phyloP scores from a whole-genome alignment of 2,329 filamentous ascomycete species.

The Lizonia empirigonia region DNA sequence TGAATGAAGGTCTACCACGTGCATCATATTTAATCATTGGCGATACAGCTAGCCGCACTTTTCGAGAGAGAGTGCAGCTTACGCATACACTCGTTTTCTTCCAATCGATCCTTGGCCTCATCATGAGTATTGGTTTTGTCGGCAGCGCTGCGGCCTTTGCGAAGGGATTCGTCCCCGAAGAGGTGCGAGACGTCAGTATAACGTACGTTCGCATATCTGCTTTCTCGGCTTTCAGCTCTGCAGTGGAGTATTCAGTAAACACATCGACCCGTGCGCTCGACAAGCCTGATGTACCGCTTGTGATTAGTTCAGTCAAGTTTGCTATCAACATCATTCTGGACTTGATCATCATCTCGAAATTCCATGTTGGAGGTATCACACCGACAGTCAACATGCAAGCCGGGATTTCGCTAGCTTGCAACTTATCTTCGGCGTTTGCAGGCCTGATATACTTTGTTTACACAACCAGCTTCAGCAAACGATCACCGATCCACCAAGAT shows the following conservation, averaged over 20 bases:
- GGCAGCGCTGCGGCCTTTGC: conserved; percentile 62
- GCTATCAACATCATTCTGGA: conserved; percentile 70
- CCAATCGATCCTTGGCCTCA: conserved; percentile 62
- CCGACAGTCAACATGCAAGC: conserved; percentile 70
- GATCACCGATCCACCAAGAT: conserved; percentile 17
- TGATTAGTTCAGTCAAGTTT: conserved; percentile 69
- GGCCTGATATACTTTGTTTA: conserved; percentile 67
- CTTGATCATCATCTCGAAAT: conserved; percentile 68
- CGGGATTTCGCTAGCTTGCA: conserved; percentile 65
- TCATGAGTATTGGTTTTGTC: conserved; percentile 66
- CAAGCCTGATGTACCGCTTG: conserved; percentile 69
- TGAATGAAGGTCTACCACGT: conserved; percentile 74
- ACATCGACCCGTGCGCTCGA: conserved; percentile 69
- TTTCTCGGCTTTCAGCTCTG: conserved; percentile 66
- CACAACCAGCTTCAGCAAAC: conserved; percentile 44
- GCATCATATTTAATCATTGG: conserved; percentile 72
- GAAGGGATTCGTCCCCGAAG: conserved; percentile 65
- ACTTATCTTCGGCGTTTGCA: conserved; percentile 36
- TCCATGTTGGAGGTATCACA: conserved; percentile 61
- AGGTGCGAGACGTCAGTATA: conserved; percentile 62
- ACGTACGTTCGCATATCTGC: conserved; percentile 69
- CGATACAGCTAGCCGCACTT: conserved; percentile 61
- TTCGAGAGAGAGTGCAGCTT: conserved; percentile 60
- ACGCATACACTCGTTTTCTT: conserved; percentile 63
- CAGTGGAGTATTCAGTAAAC: conserved; percentile 67